phyloP scores from a whole-genome alignment of 441 rosid species.

The Jatropha multifida region DNA sequence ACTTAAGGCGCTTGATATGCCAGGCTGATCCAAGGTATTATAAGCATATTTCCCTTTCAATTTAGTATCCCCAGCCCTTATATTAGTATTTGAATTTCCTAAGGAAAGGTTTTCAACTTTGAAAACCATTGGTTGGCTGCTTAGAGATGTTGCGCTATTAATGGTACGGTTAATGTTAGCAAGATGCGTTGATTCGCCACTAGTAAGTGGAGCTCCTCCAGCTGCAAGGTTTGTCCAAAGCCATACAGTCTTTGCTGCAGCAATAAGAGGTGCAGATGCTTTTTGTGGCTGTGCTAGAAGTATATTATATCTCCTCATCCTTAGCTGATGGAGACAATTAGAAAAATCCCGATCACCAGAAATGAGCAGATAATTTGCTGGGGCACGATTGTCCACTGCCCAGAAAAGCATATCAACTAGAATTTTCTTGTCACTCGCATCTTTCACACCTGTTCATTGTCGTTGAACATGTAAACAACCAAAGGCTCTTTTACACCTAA shows the following conservation, averaged over 20 bases:
- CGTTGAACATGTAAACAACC: not conserved
- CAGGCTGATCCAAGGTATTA: slow-evolving; percentile 42
- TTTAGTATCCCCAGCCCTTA: slow-evolving; percentile 40
- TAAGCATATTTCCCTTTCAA: slow-evolving; percentile 34
- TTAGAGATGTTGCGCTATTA: slow-evolving; percentile 27
- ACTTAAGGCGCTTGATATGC: slow-evolving; percentile 39
- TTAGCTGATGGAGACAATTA: slow-evolving; percentile 87
- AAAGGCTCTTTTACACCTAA: not conserved
- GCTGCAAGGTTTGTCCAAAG: slow-evolving; percentile 73
- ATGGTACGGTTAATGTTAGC: slow-evolving; percentile 25
- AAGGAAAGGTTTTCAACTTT: slow-evolving; percentile 26
- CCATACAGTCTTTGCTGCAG: slow-evolving; percentile 92
- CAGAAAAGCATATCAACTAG: slow-evolving; percentile 92
- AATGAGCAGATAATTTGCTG: slow-evolving; percentile 81
- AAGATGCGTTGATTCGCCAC: slow-evolving; percentile 45
- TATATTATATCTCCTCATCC: slow-evolving; percentile 88
- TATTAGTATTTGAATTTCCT: slow-evolving; percentile 26
- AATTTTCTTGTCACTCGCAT: slow-evolving; percentile 98
- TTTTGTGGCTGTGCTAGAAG: slow-evolving; percentile 75
- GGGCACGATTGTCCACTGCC: slow-evolving; percentile 96
- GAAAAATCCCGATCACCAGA: slow-evolving; percentile 98
- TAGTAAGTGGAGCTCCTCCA: slow-evolving; percentile 72
- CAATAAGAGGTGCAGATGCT: slow-evolving; percentile 74
- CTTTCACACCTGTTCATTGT: slow-evolving; percentile 62
- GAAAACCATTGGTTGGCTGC: slow-evolving; percentile 33